Conservation (phyloP, 2,329 filamentous ascomycete species). For the Escovopsis sp. region DNA sequence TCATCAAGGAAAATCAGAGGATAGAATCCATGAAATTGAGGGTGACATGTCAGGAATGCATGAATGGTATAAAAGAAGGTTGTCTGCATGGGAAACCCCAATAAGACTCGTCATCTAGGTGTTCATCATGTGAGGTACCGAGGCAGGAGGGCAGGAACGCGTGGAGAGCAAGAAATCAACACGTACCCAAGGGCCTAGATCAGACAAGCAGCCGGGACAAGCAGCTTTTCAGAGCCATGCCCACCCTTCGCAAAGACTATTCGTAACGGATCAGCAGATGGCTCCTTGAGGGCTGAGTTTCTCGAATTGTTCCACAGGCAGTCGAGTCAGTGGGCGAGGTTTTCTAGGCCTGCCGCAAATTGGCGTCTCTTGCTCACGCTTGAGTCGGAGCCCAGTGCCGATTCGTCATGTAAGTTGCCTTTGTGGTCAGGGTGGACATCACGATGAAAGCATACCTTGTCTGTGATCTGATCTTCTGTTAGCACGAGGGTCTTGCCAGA, state of each 20-base stretch:
- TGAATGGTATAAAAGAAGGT: constrained; percentile 56
- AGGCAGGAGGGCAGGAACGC: too few species aligned
- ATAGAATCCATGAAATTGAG: background rate
- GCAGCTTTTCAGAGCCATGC: background rate
- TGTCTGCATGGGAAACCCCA: constrained; percentile 58
- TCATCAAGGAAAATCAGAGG: too few species aligned
- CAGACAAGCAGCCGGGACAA: background rate
- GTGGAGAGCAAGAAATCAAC: background rate
- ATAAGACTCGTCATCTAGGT: constrained; percentile 68
- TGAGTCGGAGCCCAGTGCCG: constrained; percentile 92
- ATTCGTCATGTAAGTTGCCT: constrained; percentile 54
- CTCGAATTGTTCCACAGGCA: constrained; percentile 3
- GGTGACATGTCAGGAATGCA: constrained; percentile 35
- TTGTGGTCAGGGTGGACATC: constrained; percentile 6
- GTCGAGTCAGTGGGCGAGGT: constrained; percentile 85
- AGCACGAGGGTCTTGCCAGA: constrained; percentile 11
- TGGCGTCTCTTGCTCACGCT: constrained; percentile 71
- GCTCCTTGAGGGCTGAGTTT: background rate
- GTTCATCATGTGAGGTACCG: constrained; percentile 24
- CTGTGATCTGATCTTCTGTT: constrained; percentile 13
- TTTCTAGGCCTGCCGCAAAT: constrained; percentile 98
- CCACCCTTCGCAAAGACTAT: constrained; percentile 7
- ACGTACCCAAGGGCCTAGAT: constrained; percentile 1
- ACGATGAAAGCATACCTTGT: constrained; percentile 20
- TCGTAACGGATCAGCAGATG: background rate